These are phyloP conservation scores for Astrothelium macrocarpum DNA, from an alignment of 495 filamentous ascomycete species.

Conservation along the genomic window DNA sequence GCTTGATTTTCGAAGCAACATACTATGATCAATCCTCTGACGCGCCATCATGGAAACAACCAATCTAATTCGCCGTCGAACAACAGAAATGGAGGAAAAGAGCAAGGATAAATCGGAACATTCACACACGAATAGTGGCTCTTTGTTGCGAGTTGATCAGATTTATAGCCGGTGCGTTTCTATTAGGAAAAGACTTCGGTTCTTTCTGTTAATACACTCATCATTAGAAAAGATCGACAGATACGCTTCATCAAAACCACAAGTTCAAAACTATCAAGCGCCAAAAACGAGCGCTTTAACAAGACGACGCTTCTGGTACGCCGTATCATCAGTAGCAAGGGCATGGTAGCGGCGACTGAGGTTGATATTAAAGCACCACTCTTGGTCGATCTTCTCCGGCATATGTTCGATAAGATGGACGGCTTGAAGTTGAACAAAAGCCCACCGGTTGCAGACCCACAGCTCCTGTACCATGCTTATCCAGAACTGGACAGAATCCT, in stretches of 20 bases:
- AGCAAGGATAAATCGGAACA: not conserved
- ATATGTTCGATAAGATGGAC: constrained; percentile 18
- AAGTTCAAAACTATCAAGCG: not conserved
- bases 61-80: not conserved
- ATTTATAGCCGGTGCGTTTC: not conserved
- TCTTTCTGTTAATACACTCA: not conserved
- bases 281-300: constrained; percentile 8
- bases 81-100: not conserved
- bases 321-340: constrained; percentile 21
- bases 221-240: constrained; percentile 12
- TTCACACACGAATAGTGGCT: not conserved
- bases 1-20: not conserved
- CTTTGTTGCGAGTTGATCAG: not conserved
- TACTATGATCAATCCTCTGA: too few relatives aligned
- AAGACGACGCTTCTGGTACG: constrained; percentile 20
- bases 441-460: constrained; percentile 21
- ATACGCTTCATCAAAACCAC: constrained; percentile 12
- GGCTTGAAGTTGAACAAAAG: constrained; percentile 20
- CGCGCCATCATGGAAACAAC: not conserved
- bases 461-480: constrained; percentile 19
- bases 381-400: constrained; percentile 12
- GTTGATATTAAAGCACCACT: constrained; percentile 19
- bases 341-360: constrained; percentile 18
- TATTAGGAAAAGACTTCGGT: not conserved
- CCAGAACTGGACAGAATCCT: constrained; percentile 12